Conservation (phyloP, 139 green algal genomes). For the Chlorella sp. region DNA sequence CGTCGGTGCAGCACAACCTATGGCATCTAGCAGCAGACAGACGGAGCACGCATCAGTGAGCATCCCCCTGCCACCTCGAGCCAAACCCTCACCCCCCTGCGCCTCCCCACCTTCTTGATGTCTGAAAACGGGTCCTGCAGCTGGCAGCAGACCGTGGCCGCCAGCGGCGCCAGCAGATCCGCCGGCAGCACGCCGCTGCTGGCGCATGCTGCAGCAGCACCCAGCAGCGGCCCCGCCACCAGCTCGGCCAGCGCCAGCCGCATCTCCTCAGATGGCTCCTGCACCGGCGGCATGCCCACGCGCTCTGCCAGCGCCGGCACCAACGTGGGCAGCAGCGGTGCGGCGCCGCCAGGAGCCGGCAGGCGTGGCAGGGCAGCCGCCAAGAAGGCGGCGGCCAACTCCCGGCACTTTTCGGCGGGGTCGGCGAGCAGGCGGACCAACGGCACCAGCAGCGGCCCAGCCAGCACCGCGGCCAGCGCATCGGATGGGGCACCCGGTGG, state of each 20-base stretch:
- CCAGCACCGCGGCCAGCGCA: conserved; percentile 54
- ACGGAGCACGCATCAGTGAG: too few species aligned
- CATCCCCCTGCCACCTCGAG: too few species aligned
- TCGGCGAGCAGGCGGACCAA: conserved; percentile 64
- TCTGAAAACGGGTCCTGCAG: conserved; percentile 78
- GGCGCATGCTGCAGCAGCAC: background rate
- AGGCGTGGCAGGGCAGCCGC: conserved; percentile 11
- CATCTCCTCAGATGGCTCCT: conserved; percentile 72
- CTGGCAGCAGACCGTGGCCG: conserved; percentile 47
- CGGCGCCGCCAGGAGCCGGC: conserved; percentile 34
- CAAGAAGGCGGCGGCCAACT: conserved; percentile 55
- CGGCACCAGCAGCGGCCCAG: conserved; percentile 60
- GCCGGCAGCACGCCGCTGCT: background rate
- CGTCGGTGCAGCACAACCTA: background rate
- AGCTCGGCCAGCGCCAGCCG: conserved; percentile 38
- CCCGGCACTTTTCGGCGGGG: conserved; percentile 58
- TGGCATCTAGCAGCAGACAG: too few species aligned
- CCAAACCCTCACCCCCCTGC: background rate
- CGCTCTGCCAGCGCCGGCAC: conserved; percentile 59
- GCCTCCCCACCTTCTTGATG: conserved; percentile 66
- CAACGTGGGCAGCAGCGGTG: conserved; percentile 56
- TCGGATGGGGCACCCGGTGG: background rate
- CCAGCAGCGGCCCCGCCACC: conserved; percentile 24
- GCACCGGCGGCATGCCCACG: conserved; percentile 63
- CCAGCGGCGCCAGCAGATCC: conserved; percentile 10